Base-by-base conservation (phyloP, 2,329 filamentous ascomycete species). In the Beauveria varroae region DNA sequence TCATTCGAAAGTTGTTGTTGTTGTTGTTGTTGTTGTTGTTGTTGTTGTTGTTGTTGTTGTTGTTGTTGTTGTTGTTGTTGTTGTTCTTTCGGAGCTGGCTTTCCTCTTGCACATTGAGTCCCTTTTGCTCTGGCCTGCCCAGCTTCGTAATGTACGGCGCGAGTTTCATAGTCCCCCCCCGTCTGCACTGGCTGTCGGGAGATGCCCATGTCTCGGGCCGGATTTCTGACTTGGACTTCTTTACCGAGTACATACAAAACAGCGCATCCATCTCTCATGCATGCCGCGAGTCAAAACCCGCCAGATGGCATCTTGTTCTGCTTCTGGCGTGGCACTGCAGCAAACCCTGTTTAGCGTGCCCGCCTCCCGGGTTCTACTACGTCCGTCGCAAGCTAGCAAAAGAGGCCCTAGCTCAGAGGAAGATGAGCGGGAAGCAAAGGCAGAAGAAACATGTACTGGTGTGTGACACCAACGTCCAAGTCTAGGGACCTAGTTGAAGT, bases 361-460 rank as follows among this genome's bases (percentile, higher is more conserved):
- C 14, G 44, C 46, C 22, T 34, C 46, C 34, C 46, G 43, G 34
- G 46, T 53, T 60, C 49, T 52, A 53, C 57, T 9, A 60, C 57
- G 30, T 60, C 57, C 57, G 57, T 60, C 57, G 57, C 47, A 59
- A 59, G 6, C n/a, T 30, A 30, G 34, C 34, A 50, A 40, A 24
- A 16, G 28, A 47, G 30, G 55, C 8, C 44, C 44, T 9, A 41
- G 20, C 43, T 24, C 30, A 10, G 37, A 24, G 20, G 30, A 50
- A 3, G 16, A 57, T 16, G 18, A 8, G 28, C 18, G 16, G 14
- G 5, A 57, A 16, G 18, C 22, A 14, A 24, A 57, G 9, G 22
- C 8, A 18, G 7, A 49, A 49, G 9, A 57, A 37, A 40, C n/a
- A 37, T 43, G 14, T 37, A 37, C 34, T 37, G 34, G 12, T 14